Percentiles rank a stretch among this genome's conserved stretches.
Conservation (phyloP, 2,329 filamentous ascomycete genomes). For the Curvularia spicifera region DNA sequence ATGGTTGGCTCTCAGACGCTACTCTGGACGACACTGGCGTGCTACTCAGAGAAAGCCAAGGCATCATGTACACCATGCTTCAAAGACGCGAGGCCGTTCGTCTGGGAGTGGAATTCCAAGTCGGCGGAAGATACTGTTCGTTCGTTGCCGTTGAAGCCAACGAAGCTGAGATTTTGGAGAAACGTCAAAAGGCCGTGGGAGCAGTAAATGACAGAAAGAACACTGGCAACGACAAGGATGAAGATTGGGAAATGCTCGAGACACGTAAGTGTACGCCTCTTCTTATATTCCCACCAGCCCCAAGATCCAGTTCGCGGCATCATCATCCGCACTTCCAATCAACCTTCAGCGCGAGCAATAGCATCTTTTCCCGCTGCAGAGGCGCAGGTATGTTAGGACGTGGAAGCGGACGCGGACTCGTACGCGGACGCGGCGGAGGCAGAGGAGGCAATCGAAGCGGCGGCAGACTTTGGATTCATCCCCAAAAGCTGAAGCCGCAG, state of each 20-base stretch:
- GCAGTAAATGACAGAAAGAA: background rate
- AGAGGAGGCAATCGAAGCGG: background rate
- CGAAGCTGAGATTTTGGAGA: conserved; percentile 1
- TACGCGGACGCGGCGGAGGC: too few species aligned
- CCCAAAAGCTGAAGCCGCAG: too few species aligned
- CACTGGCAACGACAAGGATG: background rate
- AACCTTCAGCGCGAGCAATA: too few species aligned
- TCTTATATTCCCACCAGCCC: background rate
- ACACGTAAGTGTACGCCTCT: background rate
- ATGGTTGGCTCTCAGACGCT: conserved; percentile 9
- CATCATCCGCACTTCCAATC: too few species aligned
- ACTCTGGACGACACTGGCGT: background rate
- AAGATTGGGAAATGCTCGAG: conserved; percentile 7
- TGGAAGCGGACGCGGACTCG: too few species aligned
- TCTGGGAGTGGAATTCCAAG: conserved; percentile 9
- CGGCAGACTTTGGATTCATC: background rate
- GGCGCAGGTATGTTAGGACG: too few species aligned
- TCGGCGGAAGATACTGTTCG: conserved; percentile 11
- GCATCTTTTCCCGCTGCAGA: too few species aligned
- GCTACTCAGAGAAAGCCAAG: background rate
- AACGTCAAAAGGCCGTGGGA: background rate
- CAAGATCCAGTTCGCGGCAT: too few species aligned
- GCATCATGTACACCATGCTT: background rate
- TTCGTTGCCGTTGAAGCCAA: conserved; percentile 14
- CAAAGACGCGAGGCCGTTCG: conserved; percentile 9